Conservation (phyloP, 2,329 filamentous ascomycete species). For the Beauveria rudraprayagi region DNA sequence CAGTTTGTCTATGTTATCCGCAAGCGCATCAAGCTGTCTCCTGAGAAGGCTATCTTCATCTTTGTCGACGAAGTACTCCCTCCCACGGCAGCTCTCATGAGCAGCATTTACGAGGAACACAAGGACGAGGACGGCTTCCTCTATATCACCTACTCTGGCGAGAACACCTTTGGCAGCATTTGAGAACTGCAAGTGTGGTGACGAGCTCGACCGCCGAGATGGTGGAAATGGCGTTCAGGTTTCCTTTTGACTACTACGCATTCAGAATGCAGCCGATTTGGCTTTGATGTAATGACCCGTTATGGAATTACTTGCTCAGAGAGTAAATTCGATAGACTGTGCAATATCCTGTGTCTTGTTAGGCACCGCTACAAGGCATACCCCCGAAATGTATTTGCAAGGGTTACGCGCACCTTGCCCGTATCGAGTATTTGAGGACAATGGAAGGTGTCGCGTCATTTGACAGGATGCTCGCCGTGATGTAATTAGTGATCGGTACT, state of each 20-base stretch:
- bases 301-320: not conserved
- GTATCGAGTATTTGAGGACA: not conserved
- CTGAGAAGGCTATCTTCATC: slow-evolving; percentile 99
- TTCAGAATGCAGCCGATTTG: slow-evolving; percentile 7
- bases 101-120: slow-evolving; percentile 99
- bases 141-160: slow-evolving; percentile 98
- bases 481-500: not conserved
- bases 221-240: slow-evolving; percentile 29
- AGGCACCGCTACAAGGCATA: not conserved
- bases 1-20: slow-evolving; percentile 99
- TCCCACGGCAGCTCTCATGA: slow-evolving; percentile 95
- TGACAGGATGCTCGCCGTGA: not conserved
- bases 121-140: slow-evolving; percentile 83
- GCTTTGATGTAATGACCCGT: slow-evolving; percentile 7
- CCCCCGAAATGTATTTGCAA: not conserved
- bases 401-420: not conserved
- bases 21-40: slow-evolving; percentile 98
- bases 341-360: not conserved
- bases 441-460: not conserved
- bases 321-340: not conserved
- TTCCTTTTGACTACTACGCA: slow-evolving; percentile 14
- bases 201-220: not conserved
- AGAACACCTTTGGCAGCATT: slow-evolving; percentile 82
- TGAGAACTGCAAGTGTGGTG: not conserved
- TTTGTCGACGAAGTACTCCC: slow-evolving; percentile 98